Evolutionary conservation across 371 early-diverging fungal species (phyloP), one percentile per base, ranked within the genome.

Genomic region (Basidiobolus meristosporus): DNA sequence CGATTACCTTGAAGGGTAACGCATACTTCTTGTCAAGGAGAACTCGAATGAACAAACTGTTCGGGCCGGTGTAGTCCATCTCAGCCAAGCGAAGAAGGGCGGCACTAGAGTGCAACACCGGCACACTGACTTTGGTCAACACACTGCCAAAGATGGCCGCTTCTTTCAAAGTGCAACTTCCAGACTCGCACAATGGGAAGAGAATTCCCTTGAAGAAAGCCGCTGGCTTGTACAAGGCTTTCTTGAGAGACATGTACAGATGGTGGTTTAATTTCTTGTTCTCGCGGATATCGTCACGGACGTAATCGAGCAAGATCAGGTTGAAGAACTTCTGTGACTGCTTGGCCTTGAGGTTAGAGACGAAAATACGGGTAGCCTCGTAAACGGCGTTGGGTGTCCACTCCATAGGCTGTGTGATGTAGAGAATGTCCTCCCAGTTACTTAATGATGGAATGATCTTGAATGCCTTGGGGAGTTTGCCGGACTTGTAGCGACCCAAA

Each of bases 21-120:
- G 98, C 95, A 45, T 96, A 96, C 60, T 97, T 97, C 51, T 96
- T 97, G 59, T 97, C 98, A 19, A 97, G 68, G 35, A 97, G 68
- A 36, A 92, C 67, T 43, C 93, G 86, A 44, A 97, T 85, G 53
- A 97, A 92, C 44, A 95, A 59, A 38, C 77, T 75, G 55, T 82
- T 89, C 45, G 95, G 77, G 28, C 63, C 93, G n/a, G 89, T 80
- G 61, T 96, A 96, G 20, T 90, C 90, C 89, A 92, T 87, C 42
- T 93, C 87, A n/a, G 95, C 82, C 46, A 97, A 55, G 44, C 89
- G 81, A 47, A 90, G 59, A 41, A 97, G 59, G 14, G 87, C 90
- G 11, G 95, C 96, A 14, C 89, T 82, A 30, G 92, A 90, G 55
- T 97, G 96, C 43, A 93, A 70, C 17, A 88, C 75, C 20, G 98